phyloP scores from a whole-genome alignment of 1,284 basidiomycete species.

The Kwoniella shivajii region DNA sequence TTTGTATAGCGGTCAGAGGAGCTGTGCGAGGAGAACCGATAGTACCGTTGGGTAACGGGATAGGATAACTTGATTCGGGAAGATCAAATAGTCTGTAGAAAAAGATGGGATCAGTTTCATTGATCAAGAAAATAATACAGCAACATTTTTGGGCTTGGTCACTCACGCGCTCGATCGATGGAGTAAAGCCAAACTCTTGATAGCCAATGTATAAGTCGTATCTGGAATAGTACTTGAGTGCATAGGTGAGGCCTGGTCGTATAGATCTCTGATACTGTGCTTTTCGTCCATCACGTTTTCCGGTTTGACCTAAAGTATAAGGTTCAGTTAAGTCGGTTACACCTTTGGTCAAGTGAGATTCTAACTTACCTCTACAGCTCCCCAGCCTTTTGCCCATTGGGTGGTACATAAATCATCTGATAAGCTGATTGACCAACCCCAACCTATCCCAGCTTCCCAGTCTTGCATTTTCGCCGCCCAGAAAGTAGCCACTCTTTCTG shows the following conservation, averaged over 20 bases:
- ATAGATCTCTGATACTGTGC: constrained; percentile 24
- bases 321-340: neutral
- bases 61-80: constrained; percentile 20
- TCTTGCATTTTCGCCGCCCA: constrained; percentile 45
- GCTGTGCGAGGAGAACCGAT: constrained; percentile 24
- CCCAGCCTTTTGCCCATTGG: constrained; percentile 33
- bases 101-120: neutral
- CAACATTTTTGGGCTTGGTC: neutral
- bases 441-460: constrained; percentile 34
- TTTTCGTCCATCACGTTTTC: neutral
- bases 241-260: constrained; percentile 23
- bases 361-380: constrained; percentile 28
- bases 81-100: constrained; percentile 34
- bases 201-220: constrained; percentile 31
- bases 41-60: constrained; percentile 10
- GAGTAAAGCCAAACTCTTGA: constrained; percentile 35
- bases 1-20: constrained; percentile 17
- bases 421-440: constrained; percentile 38
- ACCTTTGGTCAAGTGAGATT: neutral
- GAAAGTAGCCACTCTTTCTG: constrained; percentile 38
- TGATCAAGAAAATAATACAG: constrained; percentile 34
- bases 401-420: constrained; percentile 40
- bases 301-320: constrained; percentile 10
- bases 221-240: constrained; percentile 23
- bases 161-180: constrained; percentile 35